Conservation (phyloP, 108 stramenopile genomes). For the Cyclotella sp. region DNA sequence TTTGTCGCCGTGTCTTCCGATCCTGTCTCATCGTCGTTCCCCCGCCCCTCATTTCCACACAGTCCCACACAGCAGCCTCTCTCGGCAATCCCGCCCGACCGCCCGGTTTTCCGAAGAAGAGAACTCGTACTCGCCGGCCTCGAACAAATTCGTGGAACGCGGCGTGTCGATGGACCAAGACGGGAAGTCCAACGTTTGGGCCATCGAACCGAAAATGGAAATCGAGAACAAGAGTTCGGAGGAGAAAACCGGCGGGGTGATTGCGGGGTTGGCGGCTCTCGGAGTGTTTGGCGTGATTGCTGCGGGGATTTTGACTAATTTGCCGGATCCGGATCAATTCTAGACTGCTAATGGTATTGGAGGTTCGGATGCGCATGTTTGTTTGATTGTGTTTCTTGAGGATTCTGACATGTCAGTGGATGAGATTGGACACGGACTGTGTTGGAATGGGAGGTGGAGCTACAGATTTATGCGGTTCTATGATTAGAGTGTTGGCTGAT, state of each 20-base stretch:
- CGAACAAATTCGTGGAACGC: constrained; percentile 58
- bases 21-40: background rate
- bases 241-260: constrained; percentile 71
- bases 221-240: constrained; percentile 77
- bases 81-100: constrained; percentile 3
- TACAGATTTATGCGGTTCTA: no score
- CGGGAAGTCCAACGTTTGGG: constrained; percentile 97
- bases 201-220: constrained; percentile 97
- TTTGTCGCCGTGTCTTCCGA: background rate
- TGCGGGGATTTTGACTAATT: constrained; percentile 75
- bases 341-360: constrained; percentile 44
- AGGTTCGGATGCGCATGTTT: no score
- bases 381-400: no score
- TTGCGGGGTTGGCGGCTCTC: constrained; percentile 77
- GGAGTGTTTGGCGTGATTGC: constrained; percentile 79
- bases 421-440: background rate
- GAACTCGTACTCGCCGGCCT: background rate
- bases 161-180: constrained; percentile 92
- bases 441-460: background rate
- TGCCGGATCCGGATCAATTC: constrained; percentile 90
- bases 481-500: no score
- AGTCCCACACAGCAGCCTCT: constrained; percentile 23
- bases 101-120: constrained; percentile 26
- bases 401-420: background rate
- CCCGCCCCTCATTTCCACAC: background rate